phyloP scores from a whole-genome alignment of 768 basidiomycete genomes.

The Pleurotus sapidus region DNA sequence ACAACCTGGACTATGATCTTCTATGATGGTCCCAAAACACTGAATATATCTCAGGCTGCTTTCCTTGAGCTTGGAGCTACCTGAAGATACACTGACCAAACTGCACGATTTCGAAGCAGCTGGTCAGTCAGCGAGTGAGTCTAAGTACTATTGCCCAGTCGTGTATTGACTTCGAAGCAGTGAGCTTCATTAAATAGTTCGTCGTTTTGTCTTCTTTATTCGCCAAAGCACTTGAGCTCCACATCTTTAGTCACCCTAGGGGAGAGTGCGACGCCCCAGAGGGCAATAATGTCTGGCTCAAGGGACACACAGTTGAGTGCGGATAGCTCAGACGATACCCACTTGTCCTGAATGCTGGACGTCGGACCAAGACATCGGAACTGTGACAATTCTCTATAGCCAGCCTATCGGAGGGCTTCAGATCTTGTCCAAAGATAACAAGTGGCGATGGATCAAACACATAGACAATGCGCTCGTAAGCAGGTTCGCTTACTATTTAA shows the following conservation, averaged over 20 bases:
- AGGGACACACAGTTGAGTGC: slow-evolving; percentile 41
- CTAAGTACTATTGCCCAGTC: neutral
- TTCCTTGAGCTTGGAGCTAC: slow-evolving; percentile 50
- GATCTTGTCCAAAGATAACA: slow-evolving; percentile 36
- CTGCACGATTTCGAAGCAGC: slow-evolving; percentile 39
- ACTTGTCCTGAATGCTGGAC: neutral
- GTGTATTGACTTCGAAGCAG: slow-evolving; percentile 16
- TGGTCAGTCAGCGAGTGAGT: slow-evolving; percentile 40
- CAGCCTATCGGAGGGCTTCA: slow-evolving; percentile 47
- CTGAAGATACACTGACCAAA: slow-evolving; percentile 48
- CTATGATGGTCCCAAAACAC: neutral
- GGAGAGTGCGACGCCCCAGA: slow-evolving; percentile 37
- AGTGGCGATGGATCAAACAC: slow-evolving; percentile 45
- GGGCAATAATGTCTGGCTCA: slow-evolving; percentile 46
- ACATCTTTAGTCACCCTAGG: slow-evolving; percentile 33
- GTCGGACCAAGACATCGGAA: slow-evolving; percentile 34
- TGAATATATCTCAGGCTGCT: slow-evolving; percentile 33
- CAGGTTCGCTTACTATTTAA: too few relatives aligned
- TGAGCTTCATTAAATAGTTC: slow-evolving; percentile 49
- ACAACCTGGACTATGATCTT: neutral
- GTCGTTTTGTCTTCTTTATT: slow-evolving; percentile 10
- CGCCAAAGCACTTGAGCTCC: neutral
- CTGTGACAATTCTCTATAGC: slow-evolving; percentile 44
- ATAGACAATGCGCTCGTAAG: slow-evolving; percentile 41
- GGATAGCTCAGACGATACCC: slow-evolving; percentile 8